Conservation (phyloP, 2,329 filamentous ascomycete genomes). For the Aphanoascus verrucosus region DNA sequence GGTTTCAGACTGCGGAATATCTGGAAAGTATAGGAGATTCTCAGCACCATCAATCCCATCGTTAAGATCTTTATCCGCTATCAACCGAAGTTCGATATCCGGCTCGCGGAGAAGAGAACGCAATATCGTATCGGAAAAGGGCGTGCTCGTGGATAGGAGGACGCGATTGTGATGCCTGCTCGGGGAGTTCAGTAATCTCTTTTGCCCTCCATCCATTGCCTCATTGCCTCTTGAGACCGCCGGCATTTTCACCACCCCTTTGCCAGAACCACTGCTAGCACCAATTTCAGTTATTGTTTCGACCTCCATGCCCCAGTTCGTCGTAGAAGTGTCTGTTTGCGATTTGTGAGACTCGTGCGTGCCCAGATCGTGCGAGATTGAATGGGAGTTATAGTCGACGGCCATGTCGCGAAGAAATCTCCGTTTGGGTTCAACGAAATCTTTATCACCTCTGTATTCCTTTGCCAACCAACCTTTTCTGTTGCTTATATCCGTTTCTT, state of each 20-base stretch:
- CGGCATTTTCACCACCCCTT: not conserved
- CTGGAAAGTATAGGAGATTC: constrained; percentile 33
- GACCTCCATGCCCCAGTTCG: not conserved
- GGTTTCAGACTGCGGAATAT: constrained; percentile 29
- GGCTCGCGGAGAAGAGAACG: constrained; percentile 31
- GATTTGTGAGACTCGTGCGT: not conserved
- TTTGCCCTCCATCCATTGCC: not conserved
- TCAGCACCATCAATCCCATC: constrained; percentile 21
- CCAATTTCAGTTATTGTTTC: not conserved
- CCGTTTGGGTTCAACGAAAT: not conserved
- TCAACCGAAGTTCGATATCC: constrained; percentile 33
- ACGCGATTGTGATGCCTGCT: constrained; percentile 22
- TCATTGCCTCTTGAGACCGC: not conserved
- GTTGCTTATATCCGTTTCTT: not conserved
- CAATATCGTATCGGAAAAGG: constrained; percentile 31
- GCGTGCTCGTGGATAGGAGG: constrained; percentile 31
- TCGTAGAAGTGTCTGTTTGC: not conserved
- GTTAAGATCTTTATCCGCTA: constrained; percentile 27
- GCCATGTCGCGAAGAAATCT: not conserved
- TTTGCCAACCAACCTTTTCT: not conserved
- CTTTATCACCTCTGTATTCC: not conserved
- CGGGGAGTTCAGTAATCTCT: constrained; percentile 7
- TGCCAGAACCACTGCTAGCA: not conserved
- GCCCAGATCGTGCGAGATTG: not conserved
- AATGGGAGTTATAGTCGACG: not conserved